A percentile compares a stretch with the other conserved stretches of the same genome.
These are phyloP conservation scores for Orbilia oligospora DNA, from an alignment of 2,329 filamentous ascomycete genomes.

Conservation along the genomic window DNA sequence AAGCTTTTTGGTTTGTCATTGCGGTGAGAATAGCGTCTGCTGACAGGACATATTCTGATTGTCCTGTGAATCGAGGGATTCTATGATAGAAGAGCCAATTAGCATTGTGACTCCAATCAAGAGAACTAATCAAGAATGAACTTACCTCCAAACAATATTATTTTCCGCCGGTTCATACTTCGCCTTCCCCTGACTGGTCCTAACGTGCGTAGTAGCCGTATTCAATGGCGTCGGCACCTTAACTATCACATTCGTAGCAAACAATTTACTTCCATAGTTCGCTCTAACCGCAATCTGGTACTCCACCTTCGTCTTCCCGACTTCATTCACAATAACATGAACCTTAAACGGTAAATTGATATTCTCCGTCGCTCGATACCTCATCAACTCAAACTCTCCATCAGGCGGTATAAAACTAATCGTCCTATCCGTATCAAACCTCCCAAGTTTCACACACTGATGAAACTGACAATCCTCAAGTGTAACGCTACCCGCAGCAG, in stretches of 20 bases:
- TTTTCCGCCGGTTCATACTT: slow-evolving; percentile 99
- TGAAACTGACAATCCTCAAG: slow-evolving; percentile 99
- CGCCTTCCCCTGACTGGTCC: slow-evolving; percentile 94
- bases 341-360: slow-evolving; percentile 99
- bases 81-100: slow-evolving; percentile 42
- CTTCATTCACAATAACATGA: slow-evolving; percentile 97
- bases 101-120: not conserved
- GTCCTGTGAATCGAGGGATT: slow-evolving; percentile 97
- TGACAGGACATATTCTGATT: slow-evolving; percentile 93
- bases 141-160: slow-evolving; percentile 92
- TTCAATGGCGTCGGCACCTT: slow-evolving; percentile 96
- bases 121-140: slow-evolving; percentile 4
- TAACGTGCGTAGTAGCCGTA: slow-evolving; percentile 91
- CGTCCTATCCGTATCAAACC: slow-evolving; percentile 95
- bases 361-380: slow-evolving; percentile 97
- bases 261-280: slow-evolving; percentile 96
- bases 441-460: slow-evolving; percentile 96
- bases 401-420: slow-evolving; percentile 98
- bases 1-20: slow-evolving; percentile 98
- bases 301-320: slow-evolving; percentile 97
- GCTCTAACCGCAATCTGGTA: slow-evolving; percentile 98
- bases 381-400: slow-evolving; percentile 98
- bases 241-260: slow-evolving; percentile 95
- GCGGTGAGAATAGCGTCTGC: slow-evolving; percentile 93
- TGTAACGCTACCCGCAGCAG: slow-evolving; percentile 93